Evolutionary conservation across 371 early-diverging fungal species (phyloP).

Genomic region (Zychaea mexicana): DNA sequence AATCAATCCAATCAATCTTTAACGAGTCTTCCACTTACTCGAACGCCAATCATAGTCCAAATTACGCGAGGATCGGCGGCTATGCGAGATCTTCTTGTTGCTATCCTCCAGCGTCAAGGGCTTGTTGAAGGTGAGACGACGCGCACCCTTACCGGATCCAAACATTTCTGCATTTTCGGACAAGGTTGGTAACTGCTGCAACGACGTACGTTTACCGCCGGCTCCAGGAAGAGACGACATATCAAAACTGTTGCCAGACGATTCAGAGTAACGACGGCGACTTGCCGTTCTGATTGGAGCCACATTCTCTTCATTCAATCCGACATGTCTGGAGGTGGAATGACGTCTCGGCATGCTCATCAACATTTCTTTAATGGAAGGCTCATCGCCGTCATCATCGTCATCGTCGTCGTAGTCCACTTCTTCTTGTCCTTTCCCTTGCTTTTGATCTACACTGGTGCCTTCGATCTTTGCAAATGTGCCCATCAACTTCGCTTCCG

Average conservation of each 20-base stretch:
- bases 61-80: conserved; percentile 35
- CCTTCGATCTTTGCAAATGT: conserved; percentile 15
- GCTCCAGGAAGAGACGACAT: conserved; percentile 1
- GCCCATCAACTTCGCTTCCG: conserved; percentile 41
- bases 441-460: not conserved
- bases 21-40: conserved; percentile 5
- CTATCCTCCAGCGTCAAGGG: conserved; percentile 28
- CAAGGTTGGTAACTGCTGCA: conserved; percentile 32
- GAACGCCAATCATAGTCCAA: conserved; percentile 40
- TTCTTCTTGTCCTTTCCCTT: no score
- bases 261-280: conserved; percentile 31
- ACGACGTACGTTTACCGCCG: conserved; percentile 25
- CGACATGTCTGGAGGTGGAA: conserved; percentile 9
- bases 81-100: conserved; percentile 9
- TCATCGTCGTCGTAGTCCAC: not conserved
- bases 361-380: not conserved
- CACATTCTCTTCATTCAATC: not conserved
- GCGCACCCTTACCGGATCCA: conserved; percentile 9
- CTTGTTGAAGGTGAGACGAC: conserved; percentile 33
- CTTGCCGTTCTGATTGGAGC: not conserved
- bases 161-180: conserved; percentile 21
- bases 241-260: conserved; percentile 16
- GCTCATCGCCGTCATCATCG: not conserved
- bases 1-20: no score
- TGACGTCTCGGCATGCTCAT: conserved; percentile 11